Evolutionary conservation across 1,284 basidiomycete species (phyloP).

Genomic region (Rhodotorula mucilaginosa): DNA sequence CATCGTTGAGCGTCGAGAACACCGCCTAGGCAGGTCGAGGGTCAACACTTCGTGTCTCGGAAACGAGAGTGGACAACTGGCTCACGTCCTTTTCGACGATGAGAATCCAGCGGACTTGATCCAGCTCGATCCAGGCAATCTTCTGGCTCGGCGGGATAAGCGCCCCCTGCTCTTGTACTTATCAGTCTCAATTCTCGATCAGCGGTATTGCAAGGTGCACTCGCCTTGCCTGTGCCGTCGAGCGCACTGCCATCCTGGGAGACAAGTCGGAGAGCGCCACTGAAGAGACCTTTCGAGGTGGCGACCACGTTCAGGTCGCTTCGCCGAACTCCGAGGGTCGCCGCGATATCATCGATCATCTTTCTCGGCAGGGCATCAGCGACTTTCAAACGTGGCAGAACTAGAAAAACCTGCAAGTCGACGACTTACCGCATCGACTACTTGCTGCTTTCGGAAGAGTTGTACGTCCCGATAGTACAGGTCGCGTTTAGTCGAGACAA

Average conservation of each 20-base stretch:
- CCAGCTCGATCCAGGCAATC: constrained; percentile 61
- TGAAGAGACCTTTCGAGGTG: constrained; percentile 78
- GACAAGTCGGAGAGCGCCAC: constrained; percentile 63
- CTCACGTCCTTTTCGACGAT: constrained; percentile 86
- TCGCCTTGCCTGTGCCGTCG: constrained; percentile 1
- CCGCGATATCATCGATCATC: constrained; percentile 84
- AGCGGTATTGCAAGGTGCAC: not conserved
- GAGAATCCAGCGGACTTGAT: constrained; percentile 68
- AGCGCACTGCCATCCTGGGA: constrained; percentile 60
- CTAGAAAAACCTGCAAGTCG: not conserved
- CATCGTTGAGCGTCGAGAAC: constrained; percentile 72
- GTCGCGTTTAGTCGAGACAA: constrained; percentile 55
- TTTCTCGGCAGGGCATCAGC: constrained; percentile 46
- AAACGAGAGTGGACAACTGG: not conserved
- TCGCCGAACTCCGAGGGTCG: constrained; percentile 69
- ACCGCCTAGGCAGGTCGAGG: constrained; percentile 63
- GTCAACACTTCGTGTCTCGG: not conserved
- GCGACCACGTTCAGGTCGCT: constrained; percentile 80
- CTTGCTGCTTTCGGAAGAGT: constrained; percentile 69
- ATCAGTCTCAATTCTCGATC: rapidly evolving
- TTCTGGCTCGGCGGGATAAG: constrained; percentile 74
- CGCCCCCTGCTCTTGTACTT: constrained; percentile 55
- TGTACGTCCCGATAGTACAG: constrained; percentile 78
- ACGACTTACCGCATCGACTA: constrained; percentile 66
- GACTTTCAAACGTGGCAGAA: not conserved